Evolutionary conservation across 768 basidiomycete species (phyloP), one percentile per base, ranked within the genome.

Genomic region (Kwoniella bestiolae): DNA sequence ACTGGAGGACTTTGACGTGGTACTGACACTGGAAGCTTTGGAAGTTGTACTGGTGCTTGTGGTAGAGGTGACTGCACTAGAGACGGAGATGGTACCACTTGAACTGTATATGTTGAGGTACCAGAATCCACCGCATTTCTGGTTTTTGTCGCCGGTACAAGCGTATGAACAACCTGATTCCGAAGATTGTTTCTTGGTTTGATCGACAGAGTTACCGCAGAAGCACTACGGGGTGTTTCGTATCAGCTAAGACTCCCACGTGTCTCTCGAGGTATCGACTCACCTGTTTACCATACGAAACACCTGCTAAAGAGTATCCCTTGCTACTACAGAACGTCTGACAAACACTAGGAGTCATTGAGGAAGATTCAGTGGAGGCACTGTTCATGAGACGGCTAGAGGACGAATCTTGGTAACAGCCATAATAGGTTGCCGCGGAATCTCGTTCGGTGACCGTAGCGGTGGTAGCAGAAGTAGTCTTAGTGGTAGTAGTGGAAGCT

Each of bases 281-380:
- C 47, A 67, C 69, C 44, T 64, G 53, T 44, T 59, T 56, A 21
- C 58, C 56, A 16, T 59, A 56, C 8, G 56, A 28, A 9, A 45
- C 45, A 56, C 67, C 70, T 34, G 70, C 66, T 50, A 63, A 68
- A 3, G 28, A 31, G 57, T 68, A 71, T 14, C 70, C 70, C 28
- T 62, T 56, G 23, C 55, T 31, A 2, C 49, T 50, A 53, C 71
- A 72, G 25, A 63, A 60, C 6, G 49, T 47, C 21, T 63, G 49
- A 29, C 71, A 72, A 12, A 60, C 31, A 5, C 61, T 51, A 5
- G 67, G 63, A 23, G 71, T 72, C 65, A 67, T 55, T 35, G 49
- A 34, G 23, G 38, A 47, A 8, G 62, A 60, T 8, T 63, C 61
- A 0, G 53, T 52, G 7, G 31, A 34, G 12, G 62, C 44, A 21